phyloP scores from a whole-genome alignment of 179 eudicot species.

The Kewa caespitosa region DNA sequence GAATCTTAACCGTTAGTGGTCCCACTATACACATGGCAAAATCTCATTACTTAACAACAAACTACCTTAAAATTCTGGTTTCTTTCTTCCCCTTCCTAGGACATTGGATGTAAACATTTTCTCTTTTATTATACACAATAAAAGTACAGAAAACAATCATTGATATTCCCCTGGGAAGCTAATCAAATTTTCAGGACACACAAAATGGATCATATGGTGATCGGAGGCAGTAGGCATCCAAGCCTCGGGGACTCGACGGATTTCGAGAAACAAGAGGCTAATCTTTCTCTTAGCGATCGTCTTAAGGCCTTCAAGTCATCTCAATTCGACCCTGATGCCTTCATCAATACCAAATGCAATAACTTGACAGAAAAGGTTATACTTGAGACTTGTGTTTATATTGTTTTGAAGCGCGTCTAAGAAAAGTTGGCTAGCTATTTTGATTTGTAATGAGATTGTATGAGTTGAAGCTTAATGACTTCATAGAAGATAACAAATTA shows the following conservation, averaged over 20 bases:
- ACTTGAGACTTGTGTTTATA: no score
- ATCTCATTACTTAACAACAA: not conserved
- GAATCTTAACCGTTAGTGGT: slow-evolving; percentile 8
- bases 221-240: slow-evolving; percentile 21
- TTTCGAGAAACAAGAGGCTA: slow-evolving; percentile 43
- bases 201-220: slow-evolving; percentile 34
- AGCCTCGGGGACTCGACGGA: slow-evolving; percentile 47
- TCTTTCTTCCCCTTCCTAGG: not conserved
- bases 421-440: no score
- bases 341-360: slow-evolving; percentile 58
- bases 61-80: not conserved
- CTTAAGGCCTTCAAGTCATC: slow-evolving; percentile 77
- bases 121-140: not conserved
- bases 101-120: slow-evolving; percentile 10
- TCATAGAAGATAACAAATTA: no score
- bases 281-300: slow-evolving; percentile 62
- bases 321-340: slow-evolving; percentile 63
- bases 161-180: no score
- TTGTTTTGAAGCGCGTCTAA: no score
- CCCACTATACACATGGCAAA: slow-evolving; percentile 18
- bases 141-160: no score
- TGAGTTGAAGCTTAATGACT: no score
- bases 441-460: no score
- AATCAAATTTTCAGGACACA: not conserved
- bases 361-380: slow-evolving; percentile 81